Percentiles rank a stretch among this genome's conserved stretches.
phyloP scores from a whole-genome alignment of 2,329 filamentous ascomycete species.

The Talaromyces pinophilus region DNA sequence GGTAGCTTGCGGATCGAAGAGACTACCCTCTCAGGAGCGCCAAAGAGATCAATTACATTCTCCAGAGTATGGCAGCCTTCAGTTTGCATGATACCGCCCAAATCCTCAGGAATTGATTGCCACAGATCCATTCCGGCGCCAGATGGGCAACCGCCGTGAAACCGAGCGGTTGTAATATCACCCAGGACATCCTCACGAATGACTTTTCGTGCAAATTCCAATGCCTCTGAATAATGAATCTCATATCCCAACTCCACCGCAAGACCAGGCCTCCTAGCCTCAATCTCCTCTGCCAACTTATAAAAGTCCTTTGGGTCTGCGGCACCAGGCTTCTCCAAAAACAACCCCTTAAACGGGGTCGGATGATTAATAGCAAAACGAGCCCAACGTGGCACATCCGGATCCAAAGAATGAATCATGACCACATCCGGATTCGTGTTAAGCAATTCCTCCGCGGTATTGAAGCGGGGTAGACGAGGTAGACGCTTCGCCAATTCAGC shows the following conservation, averaged over 20 bases:
- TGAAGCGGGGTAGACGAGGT: conserved; percentile 25
- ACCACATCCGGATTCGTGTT: conserved; percentile 27
- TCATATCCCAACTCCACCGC: conserved; percentile 26
- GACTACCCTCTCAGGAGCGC: conserved; percentile 24
- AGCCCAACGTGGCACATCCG: conserved; percentile 26
- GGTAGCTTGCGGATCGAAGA: conserved; percentile 27
- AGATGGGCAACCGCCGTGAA: conserved; percentile 27
- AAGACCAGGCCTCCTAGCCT: conserved; percentile 19
- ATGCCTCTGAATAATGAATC: conserved; percentile 26
- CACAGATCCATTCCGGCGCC: conserved; percentile 27
- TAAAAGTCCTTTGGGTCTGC: conserved; percentile 27
- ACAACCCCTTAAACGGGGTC: conserved; percentile 25
- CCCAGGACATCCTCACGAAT: conserved; percentile 25
- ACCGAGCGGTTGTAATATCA: conserved; percentile 26
- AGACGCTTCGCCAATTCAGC: conserved; percentile 23
- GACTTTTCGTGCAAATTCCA: conserved; percentile 25
- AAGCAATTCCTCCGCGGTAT: conserved; percentile 21
- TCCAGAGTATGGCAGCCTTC: conserved; percentile 26
- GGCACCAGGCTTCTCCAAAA: conserved; percentile 26
- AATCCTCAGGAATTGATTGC: conserved; percentile 24
- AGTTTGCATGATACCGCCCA: conserved; percentile 24
- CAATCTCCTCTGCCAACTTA: conserved; percentile 24
- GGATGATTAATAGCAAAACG: conserved; percentile 25
- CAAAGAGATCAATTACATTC: conserved; percentile 25
- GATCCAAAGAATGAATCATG: conserved; percentile 27